phyloP scores from a whole-genome alignment of 768 basidiomycete genomes.

The Fomitopsis pulvina region DNA sequence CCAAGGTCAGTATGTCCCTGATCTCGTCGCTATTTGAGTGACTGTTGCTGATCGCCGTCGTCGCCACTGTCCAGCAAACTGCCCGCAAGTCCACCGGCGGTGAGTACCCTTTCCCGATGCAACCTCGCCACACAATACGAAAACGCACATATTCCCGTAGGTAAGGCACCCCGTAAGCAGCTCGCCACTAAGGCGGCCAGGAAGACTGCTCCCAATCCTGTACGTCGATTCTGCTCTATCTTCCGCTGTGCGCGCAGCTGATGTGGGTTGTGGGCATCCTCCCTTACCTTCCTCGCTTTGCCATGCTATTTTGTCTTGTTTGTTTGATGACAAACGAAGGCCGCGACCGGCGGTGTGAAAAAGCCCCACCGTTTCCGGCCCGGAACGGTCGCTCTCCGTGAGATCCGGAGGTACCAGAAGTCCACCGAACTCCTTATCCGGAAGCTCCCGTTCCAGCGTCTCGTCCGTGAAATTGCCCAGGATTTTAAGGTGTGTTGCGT shows the following conservation, averaged over 20 bases:
- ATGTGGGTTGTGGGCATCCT: conserved; percentile 14
- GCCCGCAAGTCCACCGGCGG: conserved; percentile 99
- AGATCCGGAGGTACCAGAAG: conserved; percentile 98
- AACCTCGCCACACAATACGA: conserved; percentile 13
- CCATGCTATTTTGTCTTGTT: conserved; percentile 13
- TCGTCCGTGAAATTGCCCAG: conserved; percentile 92
- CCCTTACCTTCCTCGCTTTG: conserved; percentile 6
- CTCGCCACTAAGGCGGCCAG: conserved; percentile 41
- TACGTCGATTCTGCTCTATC: conserved; percentile 13
- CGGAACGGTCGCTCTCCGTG: conserved; percentile 98
- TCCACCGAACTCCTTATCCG: conserved; percentile 98
- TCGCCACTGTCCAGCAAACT: conserved; percentile 69
- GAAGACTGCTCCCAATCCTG: conserved; percentile 29
- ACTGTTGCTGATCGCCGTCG: conserved; percentile 19
- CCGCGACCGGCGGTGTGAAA: conserved; percentile 86
- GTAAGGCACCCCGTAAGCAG: conserved; percentile 37
- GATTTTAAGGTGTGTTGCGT: conserved; percentile 73
- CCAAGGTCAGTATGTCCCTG: conserved; percentile 50
- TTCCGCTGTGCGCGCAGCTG: conserved; percentile 7
- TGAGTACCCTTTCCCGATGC: conserved; percentile 34
- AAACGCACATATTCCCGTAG: conserved; percentile 21
- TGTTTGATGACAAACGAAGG: conserved; percentile 12
- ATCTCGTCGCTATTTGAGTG: conserved; percentile 1
- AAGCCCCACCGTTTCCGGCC: conserved; percentile 98
- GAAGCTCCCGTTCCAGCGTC: conserved; percentile 98